Base-by-base conservation (phyloP, 2,329 filamentous ascomycete genomes). In the Huntiella abstrusa region DNA sequence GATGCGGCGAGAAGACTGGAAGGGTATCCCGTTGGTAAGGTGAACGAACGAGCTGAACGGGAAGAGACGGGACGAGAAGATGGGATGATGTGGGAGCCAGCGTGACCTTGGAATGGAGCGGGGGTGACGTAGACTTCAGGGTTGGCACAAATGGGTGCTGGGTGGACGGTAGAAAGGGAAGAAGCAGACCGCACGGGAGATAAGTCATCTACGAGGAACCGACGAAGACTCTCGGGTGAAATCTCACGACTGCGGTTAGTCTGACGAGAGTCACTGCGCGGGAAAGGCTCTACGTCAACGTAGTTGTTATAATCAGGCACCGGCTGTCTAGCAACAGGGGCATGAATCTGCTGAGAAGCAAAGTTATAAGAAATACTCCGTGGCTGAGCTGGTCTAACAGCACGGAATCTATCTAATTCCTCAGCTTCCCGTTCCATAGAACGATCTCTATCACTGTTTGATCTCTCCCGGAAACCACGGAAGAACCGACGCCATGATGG, bases 401-500 rank as follows among this genome's bases (percentile, higher is more conserved):
- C 43, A 10, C 40, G 43, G 22, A n/a, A 15, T 7, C 33, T n/a
- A 8, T 49, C 38, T 13, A 39, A 28, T 1, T 49, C 43, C 12
- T 46, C 43, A 2, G 51, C 40, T 7, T 52, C 53, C 32, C 56
- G 57, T 2, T 56, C 55, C n/a, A 52, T 55, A 28, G 57, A 55
- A 36, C 61, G 56, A 7, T 58, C 58, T 43, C 54, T 56, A 33
- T 54, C 59, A 39, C 54, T 53, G n/a, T 58, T 58, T 4, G 15
- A 16, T 43, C 55, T 56, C 38, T 54, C 59, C 40, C 54, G 54
- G 13, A 54, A 53, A 51, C 67, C 62, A 42, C 60, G 60, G 53
- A 73, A 69, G 35, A 75, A 62, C 16, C 68, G 67, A 50, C 65
- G 66, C 69, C 70, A 73, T 6, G 62, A 62, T 0, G 70, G 66